These are phyloP conservation scores for Russula dissimulans DNA, from an alignment of 768 basidiomycete genomes.

Conservation along the genomic window DNA sequence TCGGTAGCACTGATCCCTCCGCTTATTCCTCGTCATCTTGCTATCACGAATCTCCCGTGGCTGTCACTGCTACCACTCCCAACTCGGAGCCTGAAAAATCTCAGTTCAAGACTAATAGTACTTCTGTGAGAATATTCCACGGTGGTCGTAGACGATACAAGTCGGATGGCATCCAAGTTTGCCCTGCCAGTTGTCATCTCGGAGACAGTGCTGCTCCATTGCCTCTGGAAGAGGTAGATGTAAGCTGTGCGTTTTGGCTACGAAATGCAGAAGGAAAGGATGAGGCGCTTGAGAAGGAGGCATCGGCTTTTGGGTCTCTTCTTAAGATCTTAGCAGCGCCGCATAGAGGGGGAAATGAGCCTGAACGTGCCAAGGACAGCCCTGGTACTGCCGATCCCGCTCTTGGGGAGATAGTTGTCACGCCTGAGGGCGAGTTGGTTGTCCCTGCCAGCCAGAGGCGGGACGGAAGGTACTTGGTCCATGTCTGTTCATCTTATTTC, in stretches of 20 bases:
- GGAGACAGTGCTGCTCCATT: neutral
- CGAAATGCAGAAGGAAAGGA: neutral
- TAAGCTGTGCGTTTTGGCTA: neutral
- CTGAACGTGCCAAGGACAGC: neutral
- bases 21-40: neutral
- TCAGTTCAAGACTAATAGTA: neutral
- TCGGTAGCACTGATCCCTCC: neutral
- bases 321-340: neutral
- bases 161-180: constrained; percentile 8
- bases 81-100: neutral
- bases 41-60: neutral
- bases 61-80: too few relatives aligned
- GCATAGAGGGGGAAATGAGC: neutral
- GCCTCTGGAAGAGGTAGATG: neutral
- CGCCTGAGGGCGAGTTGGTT: neutral
- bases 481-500: neutral
- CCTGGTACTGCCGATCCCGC: neutral
- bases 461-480: constrained; percentile 3
- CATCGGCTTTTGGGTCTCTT: neutral
- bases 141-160: constrained; percentile 1
- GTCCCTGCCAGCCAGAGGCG: constrained; percentile 11
- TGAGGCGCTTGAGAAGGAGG: neutral
- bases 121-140: neutral
- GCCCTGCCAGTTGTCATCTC: neutral
- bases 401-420: constrained; percentile 1